Evolutionary conservation across 2,329 filamentous ascomycete species (phyloP), one percentile per base, ranked within the genome.

Genomic region (Claviceps purpurea): DNA sequence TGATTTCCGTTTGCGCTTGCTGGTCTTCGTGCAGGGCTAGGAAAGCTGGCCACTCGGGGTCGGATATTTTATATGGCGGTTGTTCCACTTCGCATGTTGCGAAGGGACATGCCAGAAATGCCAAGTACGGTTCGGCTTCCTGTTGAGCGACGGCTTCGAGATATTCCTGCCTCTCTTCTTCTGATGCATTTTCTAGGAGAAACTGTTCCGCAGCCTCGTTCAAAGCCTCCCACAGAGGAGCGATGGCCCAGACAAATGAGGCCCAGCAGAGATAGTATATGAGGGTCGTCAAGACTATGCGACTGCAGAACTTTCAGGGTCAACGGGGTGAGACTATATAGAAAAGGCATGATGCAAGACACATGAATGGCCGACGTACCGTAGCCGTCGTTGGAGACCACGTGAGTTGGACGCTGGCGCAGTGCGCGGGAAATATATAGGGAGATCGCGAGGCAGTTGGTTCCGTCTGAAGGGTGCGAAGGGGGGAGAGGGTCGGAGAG

Each of bases 1-100:
- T 71, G 30, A 84, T 73, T 22, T 68, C 62, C 18, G 72, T 60
- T 24, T 77, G 66, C 10, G 74, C 66, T 44, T 73, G 64, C 14
- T 61, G 63, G 55, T 85, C 74, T 56, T 73, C 73, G 55, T 73
- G 78, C n/a, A 85, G 68, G 52, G 74, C 74, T 16, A 81, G 60
- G 56, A 82, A 86, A 48, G 72, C 70, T 55, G 72, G 68, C 79
- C 79, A 85, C 63, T 86, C 83, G 2, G 81, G 81, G 57, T 84
- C 80, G 26, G 68, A 69, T 50, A 73, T 73, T 54, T 69, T 70
- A 61, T 82, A 84, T 2, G 74, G 75, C 34, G 65, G 61, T 34
- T 73, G 70, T 16, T 70, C 66, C 18, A 79, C 65, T 53, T 69
- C 57, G 49, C 71, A 72, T 1, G 72, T 77, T 2, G 77, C 80